Percentiles rank a stretch among this genome's conserved stretches.
Conservation (phyloP, 352 stramenopile genomes). For the Blastocystis sp. region DNA sequence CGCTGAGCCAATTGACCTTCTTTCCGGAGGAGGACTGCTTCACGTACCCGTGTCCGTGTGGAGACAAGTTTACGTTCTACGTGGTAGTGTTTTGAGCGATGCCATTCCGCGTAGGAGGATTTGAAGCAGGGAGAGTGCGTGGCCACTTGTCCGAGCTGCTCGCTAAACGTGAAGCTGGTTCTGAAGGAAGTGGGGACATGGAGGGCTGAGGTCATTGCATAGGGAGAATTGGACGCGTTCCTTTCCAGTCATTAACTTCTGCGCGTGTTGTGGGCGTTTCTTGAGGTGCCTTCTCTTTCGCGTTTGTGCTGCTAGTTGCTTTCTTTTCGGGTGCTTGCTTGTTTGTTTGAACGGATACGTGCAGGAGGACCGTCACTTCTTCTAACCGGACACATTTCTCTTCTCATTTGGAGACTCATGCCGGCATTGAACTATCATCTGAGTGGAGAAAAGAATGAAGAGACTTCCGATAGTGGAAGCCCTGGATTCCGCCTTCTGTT, state of each 20-base stretch:
- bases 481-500: conserved; percentile 11
- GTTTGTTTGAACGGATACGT: too few species aligned
- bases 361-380: too few species aligned
- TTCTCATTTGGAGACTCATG: too few species aligned
- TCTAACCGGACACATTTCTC: too few species aligned
- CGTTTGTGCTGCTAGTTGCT: background rate
- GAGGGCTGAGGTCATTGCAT: background rate
- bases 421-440: too few species aligned
- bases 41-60: conserved; percentile 67
- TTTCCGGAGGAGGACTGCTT: conserved; percentile 44
- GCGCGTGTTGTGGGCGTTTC: too few species aligned
- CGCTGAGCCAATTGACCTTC: conserved; percentile 24
- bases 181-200: conserved; percentile 40
- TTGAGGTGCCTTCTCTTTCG: too few species aligned
- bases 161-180: conserved; percentile 55
- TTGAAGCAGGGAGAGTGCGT: conserved; percentile 55
- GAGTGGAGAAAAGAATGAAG: too few species aligned
- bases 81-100: background rate
- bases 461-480: too few species aligned
- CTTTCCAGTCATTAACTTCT: background rate
- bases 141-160: conserved; percentile 66
- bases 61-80: conserved; percentile 71
- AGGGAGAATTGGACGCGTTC: conserved; percentile 28
- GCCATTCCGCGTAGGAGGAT: conserved; percentile 35
- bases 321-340: background rate